These are phyloP conservation scores for Aspergillus melleus DNA, from an alignment of 2,329 filamentous ascomycete species.

Conservation along the genomic window DNA sequence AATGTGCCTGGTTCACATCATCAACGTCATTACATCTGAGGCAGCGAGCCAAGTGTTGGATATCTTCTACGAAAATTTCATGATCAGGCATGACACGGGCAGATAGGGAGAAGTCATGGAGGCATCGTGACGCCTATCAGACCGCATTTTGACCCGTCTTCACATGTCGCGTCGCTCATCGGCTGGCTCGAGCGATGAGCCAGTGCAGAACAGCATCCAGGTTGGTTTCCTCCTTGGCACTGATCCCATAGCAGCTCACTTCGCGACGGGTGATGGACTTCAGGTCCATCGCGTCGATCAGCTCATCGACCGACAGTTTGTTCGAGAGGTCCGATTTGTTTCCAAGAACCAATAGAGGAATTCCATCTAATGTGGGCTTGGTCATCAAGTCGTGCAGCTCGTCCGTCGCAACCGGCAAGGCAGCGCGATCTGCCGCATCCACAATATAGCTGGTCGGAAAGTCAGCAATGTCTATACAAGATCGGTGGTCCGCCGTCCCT, in stretches of 20 bases:
- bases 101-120: conserved; percentile 9
- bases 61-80: conserved; percentile 15
- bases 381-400: conserved; percentile 88
- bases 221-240: conserved; percentile 98
- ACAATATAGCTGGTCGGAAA: conserved; percentile 72
- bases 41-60: conserved; percentile 31
- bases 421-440: conserved; percentile 82
- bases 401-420: conserved; percentile 81
- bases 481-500: background rate
- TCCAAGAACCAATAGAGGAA: conserved; percentile 88
- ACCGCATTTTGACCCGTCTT: background rate
- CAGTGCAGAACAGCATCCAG: conserved; percentile 95
- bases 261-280: conserved; percentile 88
- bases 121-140: background rate
- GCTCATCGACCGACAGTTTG: conserved; percentile 87
- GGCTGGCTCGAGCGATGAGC: conserved; percentile 85
- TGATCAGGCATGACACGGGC: background rate
- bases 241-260: conserved; percentile 98
- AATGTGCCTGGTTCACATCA: conserved; percentile 35
- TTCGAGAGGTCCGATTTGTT: conserved; percentile 97
- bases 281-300: conserved; percentile 89
- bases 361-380: conserved; percentile 80
- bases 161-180: conserved; percentile 48
- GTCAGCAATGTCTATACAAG: conserved; percentile 11
- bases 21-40: conserved; percentile 53